Evolutionary conservation across 345 rosid species (phyloP), one percentile per base, ranked within the genome.

Genomic region (Euphorbia tirucalli): DNA sequence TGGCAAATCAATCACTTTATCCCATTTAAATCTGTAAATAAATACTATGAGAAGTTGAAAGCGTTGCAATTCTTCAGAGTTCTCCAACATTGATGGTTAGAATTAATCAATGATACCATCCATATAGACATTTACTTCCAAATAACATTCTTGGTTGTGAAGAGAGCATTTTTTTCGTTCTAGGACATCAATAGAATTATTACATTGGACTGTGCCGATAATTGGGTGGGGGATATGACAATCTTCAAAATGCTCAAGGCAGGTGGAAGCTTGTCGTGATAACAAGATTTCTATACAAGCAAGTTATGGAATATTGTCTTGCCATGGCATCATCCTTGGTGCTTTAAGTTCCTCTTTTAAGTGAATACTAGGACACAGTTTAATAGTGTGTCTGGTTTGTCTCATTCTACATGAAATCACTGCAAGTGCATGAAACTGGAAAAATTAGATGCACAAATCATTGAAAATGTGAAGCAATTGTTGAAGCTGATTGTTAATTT

Each of bases 271-370:
- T 57, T 39, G 21, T 31, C 49, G 62, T 61, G 50, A 35, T 64
- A 57, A 44, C 22, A 66, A 16, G 58, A 70, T 46, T 11, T 60
- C 22, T 60, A 7, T 35, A 7, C 24, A 35, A 75, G 71, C 57
- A 58, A 71, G 28, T 62, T 50, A 22, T 24, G 16, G n/a, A 9
- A 31, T 48, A 15, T 55, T 32, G 55, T 15, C 44, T 11, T n/a
- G 5, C 32, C 24, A 28, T 61, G 68, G 43, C 65, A 31, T 56
- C 44, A 30, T 6, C 60, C 3, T 31, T 22, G 46, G 66, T 73
- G 25, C 65, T 73, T 24, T 58, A 19, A 56, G 59, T 58, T 37
- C 18, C 41, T 58, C 28, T 22, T 31, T 49, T 35, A 46, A 22
- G 57, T 16, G 39, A 50, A 11, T 31, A 37, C 58, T 41, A 10